phyloP scores from a whole-genome alignment of 768 basidiomycete species.

The Termitomyces sp. region DNA sequence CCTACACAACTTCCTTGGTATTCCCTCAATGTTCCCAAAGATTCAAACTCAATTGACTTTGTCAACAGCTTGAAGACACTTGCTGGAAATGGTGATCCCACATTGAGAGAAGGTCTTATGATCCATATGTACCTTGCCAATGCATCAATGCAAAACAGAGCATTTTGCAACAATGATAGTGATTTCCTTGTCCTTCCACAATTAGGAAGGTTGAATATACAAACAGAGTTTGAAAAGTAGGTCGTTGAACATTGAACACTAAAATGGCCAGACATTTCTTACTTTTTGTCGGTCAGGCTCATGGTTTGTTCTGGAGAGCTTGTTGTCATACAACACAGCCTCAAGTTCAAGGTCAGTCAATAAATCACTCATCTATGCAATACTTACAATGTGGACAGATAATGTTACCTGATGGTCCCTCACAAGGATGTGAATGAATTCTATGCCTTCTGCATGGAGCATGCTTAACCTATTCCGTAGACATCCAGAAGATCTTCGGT shows the following conservation, averaged over 20 bases:
- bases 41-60: conserved; percentile 43
- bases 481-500: conserved; percentile 63
- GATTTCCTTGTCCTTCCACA: conserved; percentile 67
- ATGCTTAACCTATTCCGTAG: conserved; percentile 22
- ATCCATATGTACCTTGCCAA: conserved; percentile 62
- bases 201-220: conserved; percentile 61
- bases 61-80: conserved; percentile 59
- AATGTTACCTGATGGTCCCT: conserved; percentile 52
- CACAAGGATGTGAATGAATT: conserved; percentile 49
- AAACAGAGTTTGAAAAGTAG: conserved; percentile 66
- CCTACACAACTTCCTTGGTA: conserved; percentile 67
- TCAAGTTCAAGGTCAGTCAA: conserved; percentile 55
- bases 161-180: conserved; percentile 61
- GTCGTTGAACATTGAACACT: conserved; percentile 14
- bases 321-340: conserved; percentile 60
- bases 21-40: conserved; percentile 51
- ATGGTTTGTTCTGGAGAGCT: conserved; percentile 66
- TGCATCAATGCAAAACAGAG: conserved; percentile 54
- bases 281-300: conserved; percentile 29
- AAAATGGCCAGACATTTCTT: neutral
- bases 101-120: conserved; percentile 59
- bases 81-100: conserved; percentile 60
- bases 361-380: neutral
- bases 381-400: conserved; percentile 26
- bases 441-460: neutral